Evolutionary conservation across 352 stramenopile genomes (phyloP).

Genomic region (Globisporangium irregulare): DNA sequence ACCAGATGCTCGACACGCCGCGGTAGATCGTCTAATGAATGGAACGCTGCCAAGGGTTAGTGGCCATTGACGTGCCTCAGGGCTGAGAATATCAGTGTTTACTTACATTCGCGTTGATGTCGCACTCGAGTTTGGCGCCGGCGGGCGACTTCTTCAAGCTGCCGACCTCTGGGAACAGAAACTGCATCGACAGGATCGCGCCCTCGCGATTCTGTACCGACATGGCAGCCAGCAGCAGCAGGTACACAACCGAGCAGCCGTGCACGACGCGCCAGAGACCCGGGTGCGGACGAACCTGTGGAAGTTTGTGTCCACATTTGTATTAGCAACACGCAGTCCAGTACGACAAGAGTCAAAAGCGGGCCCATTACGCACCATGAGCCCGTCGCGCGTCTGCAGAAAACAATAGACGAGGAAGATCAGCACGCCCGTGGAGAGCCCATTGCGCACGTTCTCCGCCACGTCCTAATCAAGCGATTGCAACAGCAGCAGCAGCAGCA

Average conservation of each 20-base stretch:
- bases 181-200: conserved; percentile 64
- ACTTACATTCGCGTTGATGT: conserved; percentile 52
- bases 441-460: conserved; percentile 61
- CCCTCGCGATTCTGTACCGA: conserved; percentile 67
- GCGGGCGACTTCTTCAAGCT: conserved; percentile 28
- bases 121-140: conserved; percentile 43
- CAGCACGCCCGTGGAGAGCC: conserved; percentile 55
- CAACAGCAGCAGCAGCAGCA: not conserved
- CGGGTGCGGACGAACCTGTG: conserved; percentile 55
- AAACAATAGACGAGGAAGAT: conserved; percentile 88
- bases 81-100: too few species aligned
- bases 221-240: conserved; percentile 64
- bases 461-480: conserved; percentile 31
- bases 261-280: conserved; percentile 80
- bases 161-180: conserved; percentile 72
- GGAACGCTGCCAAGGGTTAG: not conserved
- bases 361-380: conserved; percentile 47
- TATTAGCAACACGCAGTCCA: not conserved
- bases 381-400: conserved; percentile 70
- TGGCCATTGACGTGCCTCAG: not conserved
- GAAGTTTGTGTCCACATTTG: conserved; percentile 1
- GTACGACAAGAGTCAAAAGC: too few species aligned
- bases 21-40: conserved; percentile 44
- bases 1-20: conserved; percentile 81
- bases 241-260: conserved; percentile 72